Conservation (phyloP, 2,329 filamentous ascomycete genomes). For the Gaeumannomyces tritici region DNA sequence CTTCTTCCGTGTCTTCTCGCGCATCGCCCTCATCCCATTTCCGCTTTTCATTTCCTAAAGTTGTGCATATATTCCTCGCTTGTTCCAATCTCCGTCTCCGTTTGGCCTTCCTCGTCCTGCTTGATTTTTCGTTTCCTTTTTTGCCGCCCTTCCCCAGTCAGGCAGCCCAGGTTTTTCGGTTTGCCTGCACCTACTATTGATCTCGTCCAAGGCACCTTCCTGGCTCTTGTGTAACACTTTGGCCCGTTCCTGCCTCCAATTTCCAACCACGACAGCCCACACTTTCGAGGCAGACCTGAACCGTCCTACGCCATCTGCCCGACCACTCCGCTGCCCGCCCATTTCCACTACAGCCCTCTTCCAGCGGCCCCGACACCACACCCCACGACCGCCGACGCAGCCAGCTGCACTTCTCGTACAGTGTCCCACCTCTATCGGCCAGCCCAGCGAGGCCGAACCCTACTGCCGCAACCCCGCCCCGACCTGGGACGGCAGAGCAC, state of each 20-base stretch:
- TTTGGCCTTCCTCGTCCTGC: neutral
- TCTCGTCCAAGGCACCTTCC: neutral
- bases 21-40: neutral
- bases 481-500: neutral
- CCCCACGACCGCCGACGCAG: neutral
- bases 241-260: neutral
- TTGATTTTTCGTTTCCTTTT: no score
- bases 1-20: neutral
- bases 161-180: neutral
- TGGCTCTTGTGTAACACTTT: neutral
- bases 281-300: neutral
- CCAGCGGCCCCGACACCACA: neutral
- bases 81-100: neutral
- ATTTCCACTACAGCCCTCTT: neutral
- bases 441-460: neutral
- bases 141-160: neutral
- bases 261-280: neutral
- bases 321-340: neutral
- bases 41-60: neutral
- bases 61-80: neutral
- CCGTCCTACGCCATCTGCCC: neutral
- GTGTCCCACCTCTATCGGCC: neutral
- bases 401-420: neutral
- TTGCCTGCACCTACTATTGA: neutral
- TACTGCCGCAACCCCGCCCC: neutral